Evolutionary conservation across 306 rosid species (phyloP).

Genomic region (Biancaea sappan): DNA sequence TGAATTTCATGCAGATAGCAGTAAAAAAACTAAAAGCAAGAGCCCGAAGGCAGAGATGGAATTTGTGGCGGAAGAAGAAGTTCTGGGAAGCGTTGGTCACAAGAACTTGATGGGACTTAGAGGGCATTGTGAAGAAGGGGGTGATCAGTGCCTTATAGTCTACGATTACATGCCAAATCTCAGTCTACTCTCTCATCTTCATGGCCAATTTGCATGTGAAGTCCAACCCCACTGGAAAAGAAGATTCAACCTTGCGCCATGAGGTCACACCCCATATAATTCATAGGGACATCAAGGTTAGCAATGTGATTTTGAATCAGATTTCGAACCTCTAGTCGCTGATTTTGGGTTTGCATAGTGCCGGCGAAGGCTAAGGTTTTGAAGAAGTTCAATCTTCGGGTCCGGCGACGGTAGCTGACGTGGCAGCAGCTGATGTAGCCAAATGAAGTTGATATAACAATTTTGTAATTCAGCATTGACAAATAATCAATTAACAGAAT

Average conservation of each 20-base stretch:
- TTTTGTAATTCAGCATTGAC: no score
- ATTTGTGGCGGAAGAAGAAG: constrained; percentile 93
- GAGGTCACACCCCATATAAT: constrained; percentile 87
- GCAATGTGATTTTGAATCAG: constrained; percentile 79
- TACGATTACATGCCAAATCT: constrained; percentile 96
- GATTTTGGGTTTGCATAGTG: constrained; percentile 94
- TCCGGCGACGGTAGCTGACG: no score
- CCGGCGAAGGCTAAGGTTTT: no score
- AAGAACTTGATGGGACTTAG: constrained; percentile 80
- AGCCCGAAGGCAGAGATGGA: constrained; percentile 92
- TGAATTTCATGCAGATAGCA: constrained; percentile 86
- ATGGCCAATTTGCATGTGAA: constrained; percentile 69
- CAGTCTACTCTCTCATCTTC: constrained; percentile 87
- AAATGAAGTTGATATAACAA: no score
- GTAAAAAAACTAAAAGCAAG: constrained; percentile 90
- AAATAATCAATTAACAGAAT: no score
- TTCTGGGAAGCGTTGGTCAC: constrained; percentile 89
- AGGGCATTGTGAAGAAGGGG: constrained; percentile 83
- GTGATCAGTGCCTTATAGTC: constrained; percentile 80
- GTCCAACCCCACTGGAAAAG: constrained; percentile 70
- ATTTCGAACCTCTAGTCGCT: constrained; percentile 76
- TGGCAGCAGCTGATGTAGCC: no score
- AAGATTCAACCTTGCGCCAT: constrained; percentile 74
- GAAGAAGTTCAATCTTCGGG: no score
- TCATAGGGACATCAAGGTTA: constrained; percentile 87